Conservation (phyloP, 2,329 filamentous ascomycete species). For the Aspergillaceae sp. region DNA sequence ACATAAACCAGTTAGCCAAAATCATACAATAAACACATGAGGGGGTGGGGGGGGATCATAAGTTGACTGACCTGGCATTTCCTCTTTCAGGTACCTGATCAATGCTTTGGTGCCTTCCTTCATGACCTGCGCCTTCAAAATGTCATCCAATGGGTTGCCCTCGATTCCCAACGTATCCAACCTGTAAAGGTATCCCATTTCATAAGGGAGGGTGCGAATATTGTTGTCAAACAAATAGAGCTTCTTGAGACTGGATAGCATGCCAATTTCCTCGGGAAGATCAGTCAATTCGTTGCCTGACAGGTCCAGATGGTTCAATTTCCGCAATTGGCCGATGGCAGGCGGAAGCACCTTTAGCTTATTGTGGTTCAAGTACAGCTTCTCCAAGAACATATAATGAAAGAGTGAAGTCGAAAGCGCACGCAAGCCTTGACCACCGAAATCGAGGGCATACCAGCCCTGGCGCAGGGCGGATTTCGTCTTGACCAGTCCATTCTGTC, state of each 20-base stretch:
- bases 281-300: slow-evolving; percentile 79
- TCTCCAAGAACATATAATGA: slow-evolving; percentile 78
- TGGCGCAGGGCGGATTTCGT: slow-evolving; percentile 53
- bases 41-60: slow-evolving; percentile 10
- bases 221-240: slow-evolving; percentile 86
- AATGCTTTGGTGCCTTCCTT: slow-evolving; percentile 80
- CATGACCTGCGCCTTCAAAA: slow-evolving; percentile 71
- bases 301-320: slow-evolving; percentile 73
- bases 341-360: slow-evolving; percentile 72
- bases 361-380: slow-evolving; percentile 90
- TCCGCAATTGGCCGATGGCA: slow-evolving; percentile 71
- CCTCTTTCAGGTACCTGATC: slow-evolving; percentile 73
- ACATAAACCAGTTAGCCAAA: slow-evolving; percentile 9
- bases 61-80: slow-evolving; percentile 63
- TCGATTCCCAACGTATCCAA: slow-evolving; percentile 86
- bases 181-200: slow-evolving; percentile 81
- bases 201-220: slow-evolving; percentile 70
- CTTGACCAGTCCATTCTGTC: slow-evolving; percentile 57
- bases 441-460: slow-evolving; percentile 87
- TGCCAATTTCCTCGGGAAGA: slow-evolving; percentile 84
- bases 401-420: slow-evolving; percentile 74
- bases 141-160: slow-evolving; percentile 73
- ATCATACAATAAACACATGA: slow-evolving; percentile 1
- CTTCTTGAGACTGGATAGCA: slow-evolving; percentile 86
- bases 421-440: slow-evolving; percentile 89